Conservation (phyloP, 2,329 filamentous ascomycete species). For the Nigrograna mackinnonii region DNA sequence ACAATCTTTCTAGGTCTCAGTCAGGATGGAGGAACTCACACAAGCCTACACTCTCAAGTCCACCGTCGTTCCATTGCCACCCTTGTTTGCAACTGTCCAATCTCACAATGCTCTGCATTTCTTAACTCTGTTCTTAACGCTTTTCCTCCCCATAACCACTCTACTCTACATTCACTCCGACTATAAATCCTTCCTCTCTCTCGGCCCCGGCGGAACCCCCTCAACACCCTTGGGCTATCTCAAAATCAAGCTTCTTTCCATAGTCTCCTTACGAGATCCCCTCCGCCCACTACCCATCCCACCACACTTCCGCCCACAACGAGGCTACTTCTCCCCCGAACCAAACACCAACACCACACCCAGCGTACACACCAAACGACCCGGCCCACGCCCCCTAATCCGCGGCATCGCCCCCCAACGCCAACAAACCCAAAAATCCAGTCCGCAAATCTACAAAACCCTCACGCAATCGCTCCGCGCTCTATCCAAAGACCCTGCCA, state of each 20-base stretch:
- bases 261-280: conserved; percentile 74
- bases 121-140: conserved; percentile 18
- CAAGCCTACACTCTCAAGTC: no score
- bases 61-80: neutral
- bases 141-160: conserved; percentile 27
- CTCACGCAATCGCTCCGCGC: conserved; percentile 21
- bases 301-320: conserved; percentile 54
- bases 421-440: conserved; percentile 71
- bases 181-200: conserved; percentile 74
- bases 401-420: conserved; percentile 81
- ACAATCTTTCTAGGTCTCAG: no score
- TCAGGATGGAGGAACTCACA: no score
- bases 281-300: conserved; percentile 62
- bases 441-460: conserved; percentile 49
- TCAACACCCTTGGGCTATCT: conserved; percentile 74
- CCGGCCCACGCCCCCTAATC: conserved; percentile 67
- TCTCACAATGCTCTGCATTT: no score
- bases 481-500: conserved; percentile 25
- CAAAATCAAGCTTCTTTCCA: conserved; percentile 70
- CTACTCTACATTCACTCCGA: conserved; percentile 63
- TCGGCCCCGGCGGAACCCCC: conserved; percentile 81
- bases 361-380: conserved; percentile 56
- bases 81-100: no score
- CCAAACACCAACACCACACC: conserved; percentile 21
- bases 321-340: conserved; percentile 61